These are phyloP conservation scores for Cladobotryum protrusum DNA, from an alignment of 2,329 filamentous ascomycete species.

Conservation along the genomic window DNA sequence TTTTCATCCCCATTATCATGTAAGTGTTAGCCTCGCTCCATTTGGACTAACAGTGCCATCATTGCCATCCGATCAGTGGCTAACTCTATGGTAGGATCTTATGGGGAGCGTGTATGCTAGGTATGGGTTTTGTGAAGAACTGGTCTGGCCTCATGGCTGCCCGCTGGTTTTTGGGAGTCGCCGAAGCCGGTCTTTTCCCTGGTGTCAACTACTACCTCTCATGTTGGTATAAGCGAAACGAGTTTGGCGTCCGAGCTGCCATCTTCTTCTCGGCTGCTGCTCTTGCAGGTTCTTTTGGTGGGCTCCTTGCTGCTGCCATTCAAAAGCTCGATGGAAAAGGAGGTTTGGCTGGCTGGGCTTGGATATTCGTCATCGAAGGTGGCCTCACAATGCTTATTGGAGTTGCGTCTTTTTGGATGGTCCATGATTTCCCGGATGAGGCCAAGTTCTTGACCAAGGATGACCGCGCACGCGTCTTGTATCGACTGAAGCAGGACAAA, in stretches of 20 bases:
- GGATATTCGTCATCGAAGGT: slow-evolving; percentile 67
- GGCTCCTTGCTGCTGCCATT: slow-evolving; percentile 66
- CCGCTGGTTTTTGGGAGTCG: slow-evolving; percentile 65
- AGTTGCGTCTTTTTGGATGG: slow-evolving; percentile 65
- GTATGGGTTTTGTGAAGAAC: slow-evolving; percentile 60
- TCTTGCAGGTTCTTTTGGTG: slow-evolving; percentile 71
- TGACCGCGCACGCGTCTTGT: slow-evolving; percentile 66
- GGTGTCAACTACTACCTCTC: slow-evolving; percentile 75
- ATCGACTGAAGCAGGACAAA: slow-evolving; percentile 62
- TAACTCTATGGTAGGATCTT: slow-evolving; percentile 39
- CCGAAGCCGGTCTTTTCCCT: slow-evolving; percentile 70
- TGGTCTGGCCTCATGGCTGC: slow-evolving; percentile 61
- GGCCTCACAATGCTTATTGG: slow-evolving; percentile 64
- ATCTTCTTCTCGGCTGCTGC: slow-evolving; percentile 82
- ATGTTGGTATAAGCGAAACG: slow-evolving; percentile 75
- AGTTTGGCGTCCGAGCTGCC: slow-evolving; percentile 73
- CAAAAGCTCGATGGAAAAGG: slow-evolving; percentile 61
- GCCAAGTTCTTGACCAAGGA: slow-evolving; percentile 64
- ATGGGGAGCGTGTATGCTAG: slow-evolving; percentile 64
- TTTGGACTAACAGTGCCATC: neutral
- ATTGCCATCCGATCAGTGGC: neutral
- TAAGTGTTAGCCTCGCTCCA: slow-evolving; percentile 26
- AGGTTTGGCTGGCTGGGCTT: slow-evolving; percentile 52
- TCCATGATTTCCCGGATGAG: slow-evolving; percentile 75
- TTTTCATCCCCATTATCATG: slow-evolving; percentile 82